Percentiles rank a stretch among this genome's conserved stretches.
phyloP scores from a whole-genome alignment of 805 yeast species.

The Pichia scutulata region DNA sequence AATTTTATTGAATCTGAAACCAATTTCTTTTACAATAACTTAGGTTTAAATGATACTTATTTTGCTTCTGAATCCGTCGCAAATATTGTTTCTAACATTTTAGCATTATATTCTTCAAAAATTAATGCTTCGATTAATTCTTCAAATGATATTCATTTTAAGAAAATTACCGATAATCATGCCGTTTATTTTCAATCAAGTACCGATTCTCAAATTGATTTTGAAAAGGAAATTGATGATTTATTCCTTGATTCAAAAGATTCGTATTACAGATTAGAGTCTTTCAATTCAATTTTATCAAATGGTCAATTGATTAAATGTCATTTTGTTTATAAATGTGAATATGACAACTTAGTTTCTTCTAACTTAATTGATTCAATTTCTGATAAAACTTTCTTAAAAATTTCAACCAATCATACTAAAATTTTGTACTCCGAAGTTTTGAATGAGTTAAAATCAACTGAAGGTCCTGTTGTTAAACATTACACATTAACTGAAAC shows the following conservation, averaged over 20 bases:
- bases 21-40: conserved; percentile 76
- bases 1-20: conserved; percentile 78
- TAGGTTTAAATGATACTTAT: conserved; percentile 89
- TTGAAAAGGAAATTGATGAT: conserved; percentile 76
- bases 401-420: conserved; percentile 73
- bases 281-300: conserved; percentile 60
- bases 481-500: conserved; percentile 72
- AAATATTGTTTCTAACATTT: conserved; percentile 76
- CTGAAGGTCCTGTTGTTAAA: conserved; percentile 90
- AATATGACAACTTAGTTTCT: conserved; percentile 7
- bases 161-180: conserved; percentile 72
- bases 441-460: conserved; percentile 55
- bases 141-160: conserved; percentile 57
- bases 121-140: conserved; percentile 67
- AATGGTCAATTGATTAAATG: conserved; percentile 46
- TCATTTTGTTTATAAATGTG: conserved; percentile 76
- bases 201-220: conserved; percentile 30
- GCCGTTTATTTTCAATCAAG: conserved; percentile 86
- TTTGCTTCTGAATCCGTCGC: conserved; percentile 79
- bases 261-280: conserved; percentile 61
- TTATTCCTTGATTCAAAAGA: conserved; percentile 52
- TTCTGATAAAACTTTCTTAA: conserved; percentile 71
- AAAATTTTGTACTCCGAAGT: conserved; percentile 68
- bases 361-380: conserved; percentile 50
- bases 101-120: conserved; percentile 87